These are phyloP conservation scores for Paspalum notatum DNA, from an alignment of 176 grass and related monocot genomes.

Conservation along the genomic window DNA sequence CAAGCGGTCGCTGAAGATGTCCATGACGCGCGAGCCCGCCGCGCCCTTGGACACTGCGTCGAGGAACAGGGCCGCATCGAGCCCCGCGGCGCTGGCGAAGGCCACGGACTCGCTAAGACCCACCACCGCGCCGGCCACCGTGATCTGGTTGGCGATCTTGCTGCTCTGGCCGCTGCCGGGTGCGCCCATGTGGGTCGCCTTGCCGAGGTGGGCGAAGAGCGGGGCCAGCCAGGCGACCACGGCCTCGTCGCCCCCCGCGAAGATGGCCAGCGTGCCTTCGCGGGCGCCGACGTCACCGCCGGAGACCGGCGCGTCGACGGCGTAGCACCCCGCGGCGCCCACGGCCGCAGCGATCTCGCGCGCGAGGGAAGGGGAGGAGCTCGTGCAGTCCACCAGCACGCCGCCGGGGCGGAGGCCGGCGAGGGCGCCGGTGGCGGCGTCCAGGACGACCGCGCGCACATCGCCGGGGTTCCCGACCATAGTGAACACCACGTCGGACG, in stretches of 20 bases:
- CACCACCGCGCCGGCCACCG: conserved; percentile 55
- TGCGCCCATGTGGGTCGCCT: conserved; percentile 72
- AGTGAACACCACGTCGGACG: conserved; percentile 74
- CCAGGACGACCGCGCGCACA: conserved; percentile 59
- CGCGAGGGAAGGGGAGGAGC: conserved; percentile 64
- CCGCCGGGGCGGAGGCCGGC: conserved; percentile 46
- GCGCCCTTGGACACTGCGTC: conserved; percentile 61
- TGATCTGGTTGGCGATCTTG: conserved; percentile 92
- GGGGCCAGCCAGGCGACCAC: conserved; percentile 71
- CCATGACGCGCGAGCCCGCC: conserved; percentile 75
- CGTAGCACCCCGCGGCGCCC: conserved; percentile 39
- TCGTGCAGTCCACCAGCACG: conserved; percentile 79
- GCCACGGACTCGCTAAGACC: conserved; percentile 64
- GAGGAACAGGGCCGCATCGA: conserved; percentile 58
- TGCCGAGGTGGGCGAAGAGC: conserved; percentile 59
- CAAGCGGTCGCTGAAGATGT: conserved; percentile 71
- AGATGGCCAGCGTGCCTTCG: conserved; percentile 71
- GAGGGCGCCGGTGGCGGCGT: conserved; percentile 49
- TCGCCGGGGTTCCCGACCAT: conserved; percentile 79
- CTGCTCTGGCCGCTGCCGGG: conserved; percentile 77
- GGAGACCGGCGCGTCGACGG: conserved; percentile 73
- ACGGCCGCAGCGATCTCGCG: conserved; percentile 51
- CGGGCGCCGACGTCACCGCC: conserved; percentile 74
- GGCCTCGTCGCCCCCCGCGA: conserved; percentile 66
- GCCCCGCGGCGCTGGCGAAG: conserved; percentile 53